Percentiles rank a stretch among this genome's conserved stretches.
Conservation (phyloP, 31 red algal genomes). For the Bonnemaisonia californica region DNA sequence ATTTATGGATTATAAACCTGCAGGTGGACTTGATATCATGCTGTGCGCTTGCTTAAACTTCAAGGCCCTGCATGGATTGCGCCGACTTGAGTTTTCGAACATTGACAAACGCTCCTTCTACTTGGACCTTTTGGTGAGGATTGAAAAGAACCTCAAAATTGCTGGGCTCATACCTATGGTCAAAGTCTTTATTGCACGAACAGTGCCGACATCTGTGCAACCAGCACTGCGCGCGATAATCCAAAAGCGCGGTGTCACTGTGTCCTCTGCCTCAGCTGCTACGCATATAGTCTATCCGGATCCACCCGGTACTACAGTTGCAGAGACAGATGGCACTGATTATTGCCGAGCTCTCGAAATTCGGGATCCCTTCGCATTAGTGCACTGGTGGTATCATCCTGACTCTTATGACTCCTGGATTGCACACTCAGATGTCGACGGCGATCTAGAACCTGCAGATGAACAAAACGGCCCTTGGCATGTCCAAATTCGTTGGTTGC, state of each 20-base stretch:
- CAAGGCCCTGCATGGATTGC: conserved; percentile 48
- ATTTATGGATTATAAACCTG: conserved; percentile 38
- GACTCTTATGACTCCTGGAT: conserved; percentile 98
- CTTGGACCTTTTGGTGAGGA: conserved; percentile 42
- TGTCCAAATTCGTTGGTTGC: conserved; percentile 78
- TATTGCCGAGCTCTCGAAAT: conserved; percentile 71
- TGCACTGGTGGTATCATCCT: conserved; percentile 97
- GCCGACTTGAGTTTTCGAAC: conserved; percentile 48
- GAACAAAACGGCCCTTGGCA: conserved; percentile 60
- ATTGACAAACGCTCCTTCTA: conserved; percentile 9
- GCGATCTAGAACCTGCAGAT: conserved; percentile 51
- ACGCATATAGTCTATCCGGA: conserved; percentile 87
- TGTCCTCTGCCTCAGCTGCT: conserved; percentile 53
- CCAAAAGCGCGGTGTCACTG: conserved; percentile 50
- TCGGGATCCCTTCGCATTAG: conserved; percentile 45
- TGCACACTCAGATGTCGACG: conserved; percentile 78
- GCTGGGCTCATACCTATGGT: conserved; percentile 29
- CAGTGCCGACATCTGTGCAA: background rate
- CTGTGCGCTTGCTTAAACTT: conserved; percentile 49
- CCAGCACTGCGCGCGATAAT: conserved; percentile 30
- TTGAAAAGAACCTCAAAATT: conserved; percentile 38
- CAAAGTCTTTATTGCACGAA: conserved; percentile 38
- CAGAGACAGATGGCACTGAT: conserved; percentile 63
- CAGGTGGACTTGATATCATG: conserved; percentile 32
- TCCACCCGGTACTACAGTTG: conserved; percentile 60